Evolutionary conservation across 192 early-diverging fungal species (phyloP), one percentile per base, ranked within the genome.

Genomic region (Mortierella antarctica): DNA sequence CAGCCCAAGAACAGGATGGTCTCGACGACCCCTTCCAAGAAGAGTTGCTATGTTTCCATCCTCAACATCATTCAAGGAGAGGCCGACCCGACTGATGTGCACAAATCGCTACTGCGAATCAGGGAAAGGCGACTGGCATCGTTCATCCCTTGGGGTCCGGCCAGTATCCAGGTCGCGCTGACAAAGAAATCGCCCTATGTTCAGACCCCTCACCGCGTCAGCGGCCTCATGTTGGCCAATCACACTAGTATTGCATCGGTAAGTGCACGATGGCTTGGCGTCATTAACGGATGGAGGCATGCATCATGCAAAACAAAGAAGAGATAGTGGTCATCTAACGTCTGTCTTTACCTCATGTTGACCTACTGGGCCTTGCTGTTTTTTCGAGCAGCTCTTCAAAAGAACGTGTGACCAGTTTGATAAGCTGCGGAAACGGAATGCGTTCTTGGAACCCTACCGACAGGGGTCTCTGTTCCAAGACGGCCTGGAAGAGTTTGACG

Each of bases 91-190:
- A 98, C 97, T 0, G 98, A 96, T 75, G 95, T 96, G 80, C 98
- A 99, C 86, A 98, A 99, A 85, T 97, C 96, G 48, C 85, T 99
- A 62, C 83, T 98, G 76, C 89, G 98, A 8, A 97, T 99, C 68
- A 89, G 98, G 42, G 98, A 99, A 78, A 90, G 96, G 40, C 87
- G 95, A 20, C 82, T 99, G 55, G 97, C 96, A 13, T 93, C 95
- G 73, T 99, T 99, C 78, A 98, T 99, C 65, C 98, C 98, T 23
- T 99, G 98, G 98, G 98, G 98, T 11, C 98, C 98, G 6, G 96
- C 98, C 14, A 96, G 94, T 79, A 98, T 99, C 73, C 98, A 99
- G 79, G 98, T 99, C 1, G 97, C 98, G 11, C 74, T 99, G 56
- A 96, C 96, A 4, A 91, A 92, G 51, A 96, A 96, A 76, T 95